These are phyloP conservation scores for Limnomonas spitsbergensis DNA, from an alignment of 139 green algal genomes.

Conservation along the genomic window DNA sequence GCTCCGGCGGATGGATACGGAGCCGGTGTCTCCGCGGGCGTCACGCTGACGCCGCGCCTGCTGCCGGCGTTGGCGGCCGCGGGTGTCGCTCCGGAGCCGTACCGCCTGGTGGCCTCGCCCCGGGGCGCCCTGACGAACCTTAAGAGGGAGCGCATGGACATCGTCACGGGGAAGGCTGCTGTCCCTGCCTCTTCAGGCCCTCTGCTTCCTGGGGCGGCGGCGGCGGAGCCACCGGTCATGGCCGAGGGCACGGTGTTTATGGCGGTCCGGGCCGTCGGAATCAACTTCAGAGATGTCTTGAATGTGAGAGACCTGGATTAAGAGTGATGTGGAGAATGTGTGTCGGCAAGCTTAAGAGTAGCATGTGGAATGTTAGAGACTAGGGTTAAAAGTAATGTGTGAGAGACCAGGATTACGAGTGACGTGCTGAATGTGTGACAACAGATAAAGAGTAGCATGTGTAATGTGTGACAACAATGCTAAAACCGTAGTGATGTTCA, in stretches of 20 bases:
- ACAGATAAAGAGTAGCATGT: no score
- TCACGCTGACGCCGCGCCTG: slow-evolving; percentile 22
- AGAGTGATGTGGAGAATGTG: no score
- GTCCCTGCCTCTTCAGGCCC: no score
- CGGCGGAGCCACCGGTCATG: background rate
- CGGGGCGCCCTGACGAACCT: slow-evolving; percentile 50
- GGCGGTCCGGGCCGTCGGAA: slow-evolving; percentile 56
- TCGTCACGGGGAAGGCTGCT: no score
- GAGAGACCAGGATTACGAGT: no score
- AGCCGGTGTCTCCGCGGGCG: background rate
- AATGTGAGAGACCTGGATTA: slow-evolving; percentile 40
- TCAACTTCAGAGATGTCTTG: slow-evolving; percentile 73
- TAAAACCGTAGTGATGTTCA: no score
- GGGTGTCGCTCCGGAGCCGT: background rate
- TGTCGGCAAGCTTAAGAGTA: no score
- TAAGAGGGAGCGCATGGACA: slow-evolving; percentile 24
- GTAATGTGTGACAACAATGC: no score
- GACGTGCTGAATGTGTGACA: no score
- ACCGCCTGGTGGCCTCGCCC: slow-evolving; percentile 17
- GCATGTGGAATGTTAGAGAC: no score
- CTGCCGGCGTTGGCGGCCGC: slow-evolving; percentile 1
- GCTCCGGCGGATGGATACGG: slow-evolving; percentile 48
- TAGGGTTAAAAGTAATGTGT: no score
- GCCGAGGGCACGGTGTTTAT: slow-evolving; percentile 32
- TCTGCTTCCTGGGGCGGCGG: background rate